Conservation (phyloP, 176 grass and related monocot genomes). For the Musa troglodytarum region DNA sequence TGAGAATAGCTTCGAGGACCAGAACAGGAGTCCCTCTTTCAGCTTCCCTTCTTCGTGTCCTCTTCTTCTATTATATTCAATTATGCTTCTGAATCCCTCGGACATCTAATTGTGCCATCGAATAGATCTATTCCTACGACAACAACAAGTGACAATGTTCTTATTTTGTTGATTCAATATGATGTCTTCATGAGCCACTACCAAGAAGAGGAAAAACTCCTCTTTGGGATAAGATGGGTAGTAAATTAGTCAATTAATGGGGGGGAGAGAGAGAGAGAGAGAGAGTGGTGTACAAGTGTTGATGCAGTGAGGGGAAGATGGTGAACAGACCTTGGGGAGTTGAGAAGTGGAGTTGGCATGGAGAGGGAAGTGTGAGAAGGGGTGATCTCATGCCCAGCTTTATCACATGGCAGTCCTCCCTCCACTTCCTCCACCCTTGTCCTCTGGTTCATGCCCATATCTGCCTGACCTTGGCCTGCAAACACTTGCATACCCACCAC, state of each 20-base stretch:
- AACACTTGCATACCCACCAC: slow-evolving; percentile 6
- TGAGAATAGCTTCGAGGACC: not conserved
- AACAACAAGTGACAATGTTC: no score
- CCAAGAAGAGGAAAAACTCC: not conserved
- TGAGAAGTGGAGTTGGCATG: slow-evolving; percentile 24
- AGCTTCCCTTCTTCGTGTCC: no score
- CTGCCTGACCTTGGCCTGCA: slow-evolving; percentile 21
- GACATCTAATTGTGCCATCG: no score
- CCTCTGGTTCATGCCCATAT: slow-evolving; percentile 23
- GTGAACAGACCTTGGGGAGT: slow-evolving; percentile 29
- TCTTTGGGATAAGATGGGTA: not conserved
- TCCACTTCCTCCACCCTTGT: slow-evolving; percentile 13
- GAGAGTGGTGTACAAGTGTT: no score
- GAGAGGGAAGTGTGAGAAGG: slow-evolving; percentile 20
- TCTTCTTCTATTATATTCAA: no score
- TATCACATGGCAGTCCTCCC: slow-evolving; percentile 16
- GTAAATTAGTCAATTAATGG: not conserved
- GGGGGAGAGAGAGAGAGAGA: not conserved
- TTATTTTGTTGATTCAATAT: not conserved
- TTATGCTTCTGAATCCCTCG: no score
- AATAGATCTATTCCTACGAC: no score
- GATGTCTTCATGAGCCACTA: not conserved
- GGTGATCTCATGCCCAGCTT: slow-evolving; percentile 16
- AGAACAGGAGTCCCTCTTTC: no score
- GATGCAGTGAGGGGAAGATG: not conserved